Percentiles rank a stretch among this genome's conserved stretches.
These are phyloP conservation scores for Trypanosoma scelopori DNA, from an alignment of 208 protist species.

Conservation along the genomic window DNA sequence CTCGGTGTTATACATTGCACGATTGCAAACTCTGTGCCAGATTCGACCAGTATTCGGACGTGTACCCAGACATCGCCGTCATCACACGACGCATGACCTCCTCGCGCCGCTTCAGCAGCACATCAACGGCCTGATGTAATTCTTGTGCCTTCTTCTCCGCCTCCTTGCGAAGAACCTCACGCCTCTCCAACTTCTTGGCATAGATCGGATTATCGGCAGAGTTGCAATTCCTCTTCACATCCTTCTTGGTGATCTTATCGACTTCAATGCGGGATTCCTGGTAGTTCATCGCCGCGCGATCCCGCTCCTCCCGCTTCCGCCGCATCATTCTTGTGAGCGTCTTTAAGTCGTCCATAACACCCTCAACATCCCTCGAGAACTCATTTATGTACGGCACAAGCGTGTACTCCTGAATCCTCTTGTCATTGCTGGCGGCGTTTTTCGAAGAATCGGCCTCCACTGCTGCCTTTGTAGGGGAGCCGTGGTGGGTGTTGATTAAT, in stretches of 20 bases:
- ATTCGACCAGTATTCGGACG: constrained; percentile 36
- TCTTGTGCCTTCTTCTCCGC: constrained; percentile 33
- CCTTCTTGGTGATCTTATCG: constrained; percentile 42
- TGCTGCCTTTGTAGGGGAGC: constrained; percentile 1
- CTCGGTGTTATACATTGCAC: too few species aligned
- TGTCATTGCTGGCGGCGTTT: not conserved
- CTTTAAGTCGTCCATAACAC: constrained; percentile 37
- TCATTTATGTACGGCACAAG: constrained; percentile 60
- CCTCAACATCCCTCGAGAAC: constrained; percentile 41
- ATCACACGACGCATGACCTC: constrained; percentile 33
- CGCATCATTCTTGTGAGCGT: constrained; percentile 17
- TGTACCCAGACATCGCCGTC: constrained; percentile 22
- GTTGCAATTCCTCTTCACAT: constrained; percentile 68
- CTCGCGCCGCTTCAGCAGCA: constrained; percentile 36
- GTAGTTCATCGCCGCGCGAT: constrained; percentile 38
- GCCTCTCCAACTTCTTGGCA: constrained; percentile 35
- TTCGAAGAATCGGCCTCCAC: constrained; percentile 3
- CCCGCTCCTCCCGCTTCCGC: constrained; percentile 25
- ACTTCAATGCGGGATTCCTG: constrained; percentile 34
- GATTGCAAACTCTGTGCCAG: constrained; percentile 26
- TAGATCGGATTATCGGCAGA: constrained; percentile 48
- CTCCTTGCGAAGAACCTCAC: constrained; percentile 31
- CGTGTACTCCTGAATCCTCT: constrained; percentile 30
- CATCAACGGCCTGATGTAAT: constrained; percentile 17
- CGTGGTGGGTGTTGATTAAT: constrained; percentile 43